Evolutionary conservation across 1,284 basidiomycete species (phyloP).

Genomic region (Trametes hirsuta): DNA sequence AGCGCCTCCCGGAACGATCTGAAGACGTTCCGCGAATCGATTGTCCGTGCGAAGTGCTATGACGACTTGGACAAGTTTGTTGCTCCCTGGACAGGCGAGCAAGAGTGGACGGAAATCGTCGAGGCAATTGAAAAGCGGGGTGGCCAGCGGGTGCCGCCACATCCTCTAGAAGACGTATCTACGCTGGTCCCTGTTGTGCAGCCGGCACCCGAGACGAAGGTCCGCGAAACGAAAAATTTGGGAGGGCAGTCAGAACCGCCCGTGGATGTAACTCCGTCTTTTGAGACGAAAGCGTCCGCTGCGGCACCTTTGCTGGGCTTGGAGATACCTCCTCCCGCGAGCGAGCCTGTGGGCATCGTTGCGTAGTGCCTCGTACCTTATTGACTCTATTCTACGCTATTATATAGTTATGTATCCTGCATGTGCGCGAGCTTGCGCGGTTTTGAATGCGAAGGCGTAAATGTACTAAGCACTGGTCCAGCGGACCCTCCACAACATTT

Average conservation of each 20-base stretch:
- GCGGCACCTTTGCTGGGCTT: constrained; percentile 1
- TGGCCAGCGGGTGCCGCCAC: constrained; percentile 25
- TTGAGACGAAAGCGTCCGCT: background rate
- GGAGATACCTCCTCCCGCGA: constrained; percentile 1
- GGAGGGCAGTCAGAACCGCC: background rate
- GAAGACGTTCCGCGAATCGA: constrained; percentile 54
- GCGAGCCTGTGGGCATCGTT: constrained; percentile 7
- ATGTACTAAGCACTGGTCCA: no score
- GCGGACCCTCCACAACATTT: no score
- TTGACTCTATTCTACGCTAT: no score
- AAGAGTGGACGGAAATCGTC: constrained; percentile 63
- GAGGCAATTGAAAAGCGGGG: constrained; percentile 52
- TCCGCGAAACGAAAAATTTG: background rate
- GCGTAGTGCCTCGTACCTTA: background rate
- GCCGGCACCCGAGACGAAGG: background rate
- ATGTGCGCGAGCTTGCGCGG: no score
- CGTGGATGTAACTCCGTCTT: background rate
- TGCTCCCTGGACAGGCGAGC: constrained; percentile 56
- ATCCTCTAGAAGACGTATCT: constrained; percentile 15
- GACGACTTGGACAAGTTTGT: constrained; percentile 63
- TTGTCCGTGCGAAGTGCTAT: constrained; percentile 70
- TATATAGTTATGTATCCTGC: no score
- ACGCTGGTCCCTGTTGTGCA: background rate
- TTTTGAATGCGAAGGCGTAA: no score
- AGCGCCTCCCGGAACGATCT: constrained; percentile 59